Conservation (phyloP, 805 yeast genomes). For the Pichia eremophila region DNA sequence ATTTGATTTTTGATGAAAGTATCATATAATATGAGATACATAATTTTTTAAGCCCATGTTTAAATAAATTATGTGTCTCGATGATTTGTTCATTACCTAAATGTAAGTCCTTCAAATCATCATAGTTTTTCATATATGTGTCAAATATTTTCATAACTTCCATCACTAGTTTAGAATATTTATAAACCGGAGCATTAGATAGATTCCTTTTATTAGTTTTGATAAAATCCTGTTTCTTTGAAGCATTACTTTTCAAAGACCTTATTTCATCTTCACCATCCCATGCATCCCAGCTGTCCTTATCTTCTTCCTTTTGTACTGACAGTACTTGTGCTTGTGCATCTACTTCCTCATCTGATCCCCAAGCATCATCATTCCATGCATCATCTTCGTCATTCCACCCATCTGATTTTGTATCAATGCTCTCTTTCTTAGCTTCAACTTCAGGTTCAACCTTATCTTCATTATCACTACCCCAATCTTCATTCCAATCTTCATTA, state of each 20-base stretch:
- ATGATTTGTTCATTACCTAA: conserved; percentile 8
- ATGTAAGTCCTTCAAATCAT: conserved; percentile 9
- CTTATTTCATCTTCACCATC: conserved; percentile 3
- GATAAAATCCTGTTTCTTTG: too few species aligned
- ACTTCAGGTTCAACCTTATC: too few species aligned
- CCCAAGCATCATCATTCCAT: conserved; percentile 4
- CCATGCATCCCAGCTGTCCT: conserved; percentile 22
- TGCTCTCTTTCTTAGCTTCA: neutral
- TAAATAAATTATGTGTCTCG: conserved; percentile 18
- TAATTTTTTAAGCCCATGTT: conserved; percentile 20
- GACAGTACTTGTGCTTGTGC: neutral
- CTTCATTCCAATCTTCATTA: too few species aligned
- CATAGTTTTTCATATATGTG: conserved; percentile 14
- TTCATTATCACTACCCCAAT: too few species aligned
- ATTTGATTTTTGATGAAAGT: conserved; percentile 10
- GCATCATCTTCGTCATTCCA: conserved; percentile 6
- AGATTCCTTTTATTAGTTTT: too few species aligned
- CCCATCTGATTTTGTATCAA: neutral
- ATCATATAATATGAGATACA: conserved; percentile 21
- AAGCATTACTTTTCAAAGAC: neutral
- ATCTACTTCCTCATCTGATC: conserved; percentile 1
- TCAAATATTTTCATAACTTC: conserved; percentile 12
- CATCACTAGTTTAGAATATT: conserved; percentile 13
- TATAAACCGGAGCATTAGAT: conserved; percentile 6
- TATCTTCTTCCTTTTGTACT: conserved; percentile 20